These are phyloP conservation scores for Misopates orontium DNA, from an alignment of 257 asterid species.

Conservation along the genomic window DNA sequence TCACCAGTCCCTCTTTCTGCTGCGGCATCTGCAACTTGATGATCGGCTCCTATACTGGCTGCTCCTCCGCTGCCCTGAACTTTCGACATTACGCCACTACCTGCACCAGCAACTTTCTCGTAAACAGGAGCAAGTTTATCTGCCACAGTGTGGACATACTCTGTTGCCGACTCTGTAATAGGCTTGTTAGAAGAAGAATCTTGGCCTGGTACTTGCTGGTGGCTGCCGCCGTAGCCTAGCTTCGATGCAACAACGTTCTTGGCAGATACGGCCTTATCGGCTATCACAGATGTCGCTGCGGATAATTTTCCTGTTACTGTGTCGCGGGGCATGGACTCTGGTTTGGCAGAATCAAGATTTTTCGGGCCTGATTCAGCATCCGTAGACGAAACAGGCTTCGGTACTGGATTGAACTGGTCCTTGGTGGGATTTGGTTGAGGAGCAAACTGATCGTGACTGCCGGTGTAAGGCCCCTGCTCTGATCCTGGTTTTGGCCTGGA, in stretches of 20 bases:
- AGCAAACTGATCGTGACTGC: slow-evolving; percentile 61
- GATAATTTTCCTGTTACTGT: slow-evolving; percentile 39
- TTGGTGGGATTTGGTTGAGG: slow-evolving; percentile 31
- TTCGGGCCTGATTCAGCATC: slow-evolving; percentile 28
- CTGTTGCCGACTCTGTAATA: slow-evolving; percentile 31
- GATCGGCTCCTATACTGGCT: neutral
- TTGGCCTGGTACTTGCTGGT: neutral
- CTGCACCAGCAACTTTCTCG: slow-evolving; percentile 33
- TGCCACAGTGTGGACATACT: slow-evolving; percentile 34
- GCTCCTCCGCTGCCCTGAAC: slow-evolving; percentile 29
- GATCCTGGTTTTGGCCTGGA: slow-evolving; percentile 2
- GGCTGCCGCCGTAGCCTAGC: slow-evolving; percentile 44
- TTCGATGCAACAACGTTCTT: slow-evolving; percentile 49
- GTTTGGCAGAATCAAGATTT: slow-evolving; percentile 28
- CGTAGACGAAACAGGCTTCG: neutral
- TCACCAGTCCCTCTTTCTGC: slow-evolving; percentile 29
- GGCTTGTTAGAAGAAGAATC: slow-evolving; percentile 6
- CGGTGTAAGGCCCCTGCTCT: slow-evolving; percentile 27
- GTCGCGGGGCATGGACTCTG: slow-evolving; percentile 41
- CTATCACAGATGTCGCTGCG: slow-evolving; percentile 35
- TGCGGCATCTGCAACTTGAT: neutral
- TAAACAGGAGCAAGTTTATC: slow-evolving; percentile 32
- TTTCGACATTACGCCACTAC: slow-evolving; percentile 36
- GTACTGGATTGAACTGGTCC: neutral
- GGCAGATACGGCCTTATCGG: slow-evolving; percentile 48